These are phyloP conservation scores for Epichloe typhina DNA, from an alignment of 2,329 filamentous ascomycete genomes.

Conservation along the genomic window DNA sequence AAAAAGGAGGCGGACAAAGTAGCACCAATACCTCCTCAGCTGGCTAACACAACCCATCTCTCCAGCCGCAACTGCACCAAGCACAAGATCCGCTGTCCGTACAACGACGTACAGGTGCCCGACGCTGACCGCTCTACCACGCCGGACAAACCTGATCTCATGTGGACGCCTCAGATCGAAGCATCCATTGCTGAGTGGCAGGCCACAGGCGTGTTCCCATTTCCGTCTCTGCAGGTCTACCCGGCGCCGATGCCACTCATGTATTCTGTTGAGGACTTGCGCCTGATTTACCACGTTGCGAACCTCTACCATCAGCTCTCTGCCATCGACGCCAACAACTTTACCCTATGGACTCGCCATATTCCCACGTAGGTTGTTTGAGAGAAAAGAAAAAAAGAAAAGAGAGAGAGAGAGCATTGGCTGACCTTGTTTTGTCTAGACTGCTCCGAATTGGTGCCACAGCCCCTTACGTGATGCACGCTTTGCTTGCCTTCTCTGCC, in stretches of 20 bases:
- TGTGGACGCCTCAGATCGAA: slow-evolving; percentile 81
- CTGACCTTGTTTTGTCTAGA: slow-evolving; percentile 8
- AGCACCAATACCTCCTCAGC: not conserved
- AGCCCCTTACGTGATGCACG: slow-evolving; percentile 85
- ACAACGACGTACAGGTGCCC: slow-evolving; percentile 67
- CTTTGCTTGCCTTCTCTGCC: slow-evolving; percentile 84
- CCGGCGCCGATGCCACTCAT: slow-evolving; percentile 59
- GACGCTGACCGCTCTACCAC: slow-evolving; percentile 48
- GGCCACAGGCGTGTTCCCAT: slow-evolving; percentile 71
- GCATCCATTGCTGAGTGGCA: slow-evolving; percentile 72
- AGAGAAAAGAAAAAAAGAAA: not conserved
- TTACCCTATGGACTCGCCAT: slow-evolving; percentile 85
- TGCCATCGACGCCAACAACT: slow-evolving; percentile 62
- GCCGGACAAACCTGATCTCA: slow-evolving; percentile 54
- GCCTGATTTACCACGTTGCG: slow-evolving; percentile 82
- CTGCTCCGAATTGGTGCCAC: slow-evolving; percentile 63
- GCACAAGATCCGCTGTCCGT: slow-evolving; percentile 96
- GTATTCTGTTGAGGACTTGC: slow-evolving; percentile 65
- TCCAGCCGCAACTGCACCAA: slow-evolving; percentile 92
- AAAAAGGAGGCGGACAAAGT: not conserved
- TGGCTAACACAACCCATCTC: slow-evolving; percentile 10
- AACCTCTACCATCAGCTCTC: slow-evolving; percentile 75
- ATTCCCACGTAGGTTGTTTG: slow-evolving; percentile 65
- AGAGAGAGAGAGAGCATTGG: not conserved
- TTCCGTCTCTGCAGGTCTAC: slow-evolving; percentile 66